These are phyloP conservation scores for Rhizophagus prolifer DNA, from an alignment of 192 early-diverging fungal genomes.

Conservation along the genomic window DNA sequence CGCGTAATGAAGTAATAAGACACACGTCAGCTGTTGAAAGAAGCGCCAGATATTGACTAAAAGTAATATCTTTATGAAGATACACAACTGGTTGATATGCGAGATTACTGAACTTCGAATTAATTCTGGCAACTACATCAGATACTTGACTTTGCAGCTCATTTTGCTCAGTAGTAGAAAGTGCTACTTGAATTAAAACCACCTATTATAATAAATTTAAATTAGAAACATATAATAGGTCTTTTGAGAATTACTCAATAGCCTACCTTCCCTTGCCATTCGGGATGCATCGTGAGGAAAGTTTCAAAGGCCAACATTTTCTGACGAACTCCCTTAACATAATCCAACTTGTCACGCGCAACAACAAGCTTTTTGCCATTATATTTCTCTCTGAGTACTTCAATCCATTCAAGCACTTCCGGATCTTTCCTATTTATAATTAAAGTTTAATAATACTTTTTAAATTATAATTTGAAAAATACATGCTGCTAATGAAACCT, in stretches of 20 bases:
- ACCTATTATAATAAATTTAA: conserved; percentile 46
- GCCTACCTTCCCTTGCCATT: conserved; percentile 78
- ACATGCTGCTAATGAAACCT: conserved; percentile 27
- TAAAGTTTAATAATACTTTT: background rate
- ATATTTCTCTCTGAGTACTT: conserved; percentile 81
- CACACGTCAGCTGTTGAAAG: conserved; percentile 85
- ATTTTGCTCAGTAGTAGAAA: conserved; percentile 90
- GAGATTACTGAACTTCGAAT: conserved; percentile 87
- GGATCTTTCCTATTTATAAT: conserved; percentile 46
- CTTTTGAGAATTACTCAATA: background rate
- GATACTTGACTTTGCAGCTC: conserved; percentile 82
- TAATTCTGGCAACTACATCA: conserved; percentile 90
- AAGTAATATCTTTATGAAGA: conserved; percentile 89
- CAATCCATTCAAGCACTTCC: conserved; percentile 74
- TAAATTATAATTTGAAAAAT: background rate
- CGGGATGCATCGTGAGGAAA: conserved; percentile 83
- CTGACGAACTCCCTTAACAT: conserved; percentile 93
- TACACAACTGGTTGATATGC: conserved; percentile 89
- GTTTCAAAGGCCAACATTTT: conserved; percentile 91
- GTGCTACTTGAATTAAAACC: conserved; percentile 91
- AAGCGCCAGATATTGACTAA: conserved; percentile 87
- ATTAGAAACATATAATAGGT: background rate
- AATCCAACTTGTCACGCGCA: conserved; percentile 94
- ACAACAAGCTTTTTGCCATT: conserved; percentile 92
- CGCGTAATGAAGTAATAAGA: conserved; percentile 87